phyloP scores from a whole-genome alignment of 345 rosid species.

The Tarenaya hassleriana region DNA sequence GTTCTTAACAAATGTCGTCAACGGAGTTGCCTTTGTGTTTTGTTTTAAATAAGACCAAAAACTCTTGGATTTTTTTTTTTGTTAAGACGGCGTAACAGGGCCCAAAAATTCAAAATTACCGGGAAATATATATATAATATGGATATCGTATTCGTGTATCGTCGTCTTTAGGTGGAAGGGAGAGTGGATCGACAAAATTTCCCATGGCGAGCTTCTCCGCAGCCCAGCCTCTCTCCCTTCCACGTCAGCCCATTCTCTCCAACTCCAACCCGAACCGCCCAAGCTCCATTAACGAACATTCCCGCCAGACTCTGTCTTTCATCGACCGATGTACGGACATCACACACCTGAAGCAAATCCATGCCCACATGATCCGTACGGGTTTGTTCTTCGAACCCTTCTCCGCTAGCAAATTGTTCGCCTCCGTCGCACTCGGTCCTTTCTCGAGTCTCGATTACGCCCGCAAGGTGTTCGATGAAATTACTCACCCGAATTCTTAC shows the following conservation, averaged over 20 bases:
- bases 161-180: neutral
- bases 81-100: too few species aligned
- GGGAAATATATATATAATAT: too few species aligned
- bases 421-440: conserved; percentile 27
- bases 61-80: too few species aligned
- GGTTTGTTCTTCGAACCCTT: conserved; percentile 39
- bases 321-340: conserved; percentile 36
- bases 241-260: conserved; percentile 26
- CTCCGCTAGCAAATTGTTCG: conserved; percentile 53
- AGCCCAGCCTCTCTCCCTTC: conserved; percentile 32
- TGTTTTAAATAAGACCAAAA: too few species aligned
- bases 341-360: conserved; percentile 46
- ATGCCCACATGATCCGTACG: conserved; percentile 53
- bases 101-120: too few species aligned
- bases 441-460: conserved; percentile 58
- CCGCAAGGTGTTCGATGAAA: conserved; percentile 60
- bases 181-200: neutral
- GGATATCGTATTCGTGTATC: too few species aligned
- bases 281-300: conserved; percentile 32
- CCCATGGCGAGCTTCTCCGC: conserved; percentile 23
- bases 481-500: conserved; percentile 59
- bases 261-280: conserved; percentile 18
- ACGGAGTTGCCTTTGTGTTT: too few species aligned
- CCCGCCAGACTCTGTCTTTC: conserved; percentile 27
- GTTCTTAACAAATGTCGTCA: too few species aligned